Conservation (phyloP, 164 flowering plant genomes). For the Magnolia changhungtana region DNA sequence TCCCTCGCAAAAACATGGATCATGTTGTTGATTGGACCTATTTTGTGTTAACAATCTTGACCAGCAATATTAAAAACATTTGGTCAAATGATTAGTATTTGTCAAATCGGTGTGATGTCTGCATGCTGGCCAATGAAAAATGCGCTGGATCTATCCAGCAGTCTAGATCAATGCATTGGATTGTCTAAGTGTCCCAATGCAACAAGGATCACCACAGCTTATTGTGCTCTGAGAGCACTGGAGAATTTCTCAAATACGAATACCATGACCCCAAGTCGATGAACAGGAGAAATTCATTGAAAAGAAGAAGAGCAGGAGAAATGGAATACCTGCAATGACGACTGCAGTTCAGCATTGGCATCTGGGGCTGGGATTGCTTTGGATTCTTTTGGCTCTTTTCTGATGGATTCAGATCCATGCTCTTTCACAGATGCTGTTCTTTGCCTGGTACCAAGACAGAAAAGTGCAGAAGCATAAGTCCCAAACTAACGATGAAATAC, state of each 20-base stretch:
- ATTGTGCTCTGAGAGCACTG: not conserved
- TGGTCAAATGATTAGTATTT: no score
- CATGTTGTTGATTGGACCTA: no score
- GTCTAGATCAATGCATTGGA: no score
- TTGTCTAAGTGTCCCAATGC: no score
- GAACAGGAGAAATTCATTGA: no score
- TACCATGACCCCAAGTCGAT: not conserved
- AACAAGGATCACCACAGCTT: no score
- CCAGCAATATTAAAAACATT: no score
- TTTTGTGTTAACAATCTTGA: no score
- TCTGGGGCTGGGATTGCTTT: constrained; percentile 57
- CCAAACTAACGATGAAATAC: not conserved
- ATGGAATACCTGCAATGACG: constrained; percentile 39
- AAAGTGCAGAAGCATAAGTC: not conserved
- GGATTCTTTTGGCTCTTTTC: constrained; percentile 38
- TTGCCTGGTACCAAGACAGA: constrained; percentile 34
- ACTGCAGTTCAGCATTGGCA: constrained; percentile 62
- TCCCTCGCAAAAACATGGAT: no score
- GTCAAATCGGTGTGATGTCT: no score
- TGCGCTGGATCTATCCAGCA: no score
- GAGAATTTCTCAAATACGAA: not conserved
- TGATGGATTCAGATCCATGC: constrained; percentile 36
- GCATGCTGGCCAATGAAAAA: no score
- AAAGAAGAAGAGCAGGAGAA: not conserved
- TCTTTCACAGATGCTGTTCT: constrained; percentile 44